phyloP scores from a whole-genome alignment of 2,329 filamentous ascomycete genomes.

The Aureobasidium sp. region DNA sequence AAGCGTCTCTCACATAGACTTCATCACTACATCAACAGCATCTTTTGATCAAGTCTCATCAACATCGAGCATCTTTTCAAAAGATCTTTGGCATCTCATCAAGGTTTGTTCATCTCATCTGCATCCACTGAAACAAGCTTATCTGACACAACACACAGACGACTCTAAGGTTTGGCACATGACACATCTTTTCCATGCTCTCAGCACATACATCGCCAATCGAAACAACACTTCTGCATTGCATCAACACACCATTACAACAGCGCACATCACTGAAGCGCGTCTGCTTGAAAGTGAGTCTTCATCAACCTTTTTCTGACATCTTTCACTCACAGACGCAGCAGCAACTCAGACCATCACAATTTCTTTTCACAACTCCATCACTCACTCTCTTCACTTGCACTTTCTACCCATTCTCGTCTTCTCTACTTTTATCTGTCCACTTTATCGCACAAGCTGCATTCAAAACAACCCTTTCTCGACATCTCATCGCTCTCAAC shows the following conservation, averaged over 20 bases:
- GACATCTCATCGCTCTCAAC: neutral
- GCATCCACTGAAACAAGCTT: neutral
- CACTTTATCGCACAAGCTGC: neutral
- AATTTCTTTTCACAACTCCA: neutral
- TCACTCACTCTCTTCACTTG: neutral
- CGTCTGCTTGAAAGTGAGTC: neutral
- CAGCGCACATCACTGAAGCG: too few relatives aligned
- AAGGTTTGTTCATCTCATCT: neutral
- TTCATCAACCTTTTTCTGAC: neutral
- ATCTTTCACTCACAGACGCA: neutral
- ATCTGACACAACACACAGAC: neutral
- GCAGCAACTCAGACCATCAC: neutral
- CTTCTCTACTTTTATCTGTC: neutral
- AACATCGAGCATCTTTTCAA: neutral
- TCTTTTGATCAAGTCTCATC: neutral
- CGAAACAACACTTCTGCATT: too few relatives aligned
- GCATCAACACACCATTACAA: too few relatives aligned
- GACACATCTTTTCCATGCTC: neutral
- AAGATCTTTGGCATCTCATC: neutral
- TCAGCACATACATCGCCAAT: too few relatives aligned
- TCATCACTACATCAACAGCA: neutral
- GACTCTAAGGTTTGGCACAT: neutral
- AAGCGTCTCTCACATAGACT: neutral
- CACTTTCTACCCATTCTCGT: neutral
- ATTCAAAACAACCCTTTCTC: neutral